These are phyloP conservation scores for Kickxella alabastrina DNA, from an alignment of 192 early-diverging fungal genomes.

Conservation along the genomic window DNA sequence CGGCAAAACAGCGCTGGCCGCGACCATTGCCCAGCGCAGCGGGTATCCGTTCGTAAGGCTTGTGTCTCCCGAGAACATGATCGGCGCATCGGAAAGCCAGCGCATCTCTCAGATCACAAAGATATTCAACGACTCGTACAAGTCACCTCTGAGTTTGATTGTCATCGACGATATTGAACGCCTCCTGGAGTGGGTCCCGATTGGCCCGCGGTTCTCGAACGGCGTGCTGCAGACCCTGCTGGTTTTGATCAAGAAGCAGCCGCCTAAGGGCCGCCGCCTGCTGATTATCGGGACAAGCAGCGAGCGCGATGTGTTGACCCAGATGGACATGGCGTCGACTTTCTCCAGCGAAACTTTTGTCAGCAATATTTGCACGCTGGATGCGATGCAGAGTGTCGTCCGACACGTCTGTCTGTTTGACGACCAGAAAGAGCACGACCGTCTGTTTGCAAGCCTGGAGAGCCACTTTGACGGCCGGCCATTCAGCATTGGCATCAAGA, in stretches of 20 bases:
- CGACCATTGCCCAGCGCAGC: constrained; percentile 85
- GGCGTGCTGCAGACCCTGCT: constrained; percentile 85
- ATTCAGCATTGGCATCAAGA: constrained; percentile 86
- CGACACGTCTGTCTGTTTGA: constrained; percentile 64
- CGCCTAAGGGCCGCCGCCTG: constrained; percentile 78
- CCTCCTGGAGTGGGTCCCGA: constrained; percentile 89
- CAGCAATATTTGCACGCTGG: constrained; percentile 68
- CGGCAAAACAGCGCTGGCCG: constrained; percentile 95
- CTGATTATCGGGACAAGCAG: constrained; percentile 89
- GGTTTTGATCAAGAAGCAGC: constrained; percentile 88
- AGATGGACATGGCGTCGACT: constrained; percentile 83
- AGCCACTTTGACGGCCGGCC: constrained; percentile 54
- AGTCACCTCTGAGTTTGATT: constrained; percentile 88
- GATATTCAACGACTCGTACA: constrained; percentile 96
- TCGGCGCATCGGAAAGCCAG: constrained; percentile 81
- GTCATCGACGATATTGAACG: constrained; percentile 95
- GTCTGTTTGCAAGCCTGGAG: constrained; percentile 54
- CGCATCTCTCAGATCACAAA: constrained; percentile 87
- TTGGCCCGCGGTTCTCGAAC: constrained; percentile 96
- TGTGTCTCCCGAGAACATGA: constrained; percentile 93
- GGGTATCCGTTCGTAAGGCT: constrained; percentile 97
- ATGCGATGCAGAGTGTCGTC: constrained; percentile 63
- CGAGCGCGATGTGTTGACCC: constrained; percentile 69
- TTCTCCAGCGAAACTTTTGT: constrained; percentile 86
- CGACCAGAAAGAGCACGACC: constrained; percentile 56